Base-by-base conservation (phyloP, 2,329 filamentous ascomycete genomes). In the Tolypocladium pustulatum region DNA sequence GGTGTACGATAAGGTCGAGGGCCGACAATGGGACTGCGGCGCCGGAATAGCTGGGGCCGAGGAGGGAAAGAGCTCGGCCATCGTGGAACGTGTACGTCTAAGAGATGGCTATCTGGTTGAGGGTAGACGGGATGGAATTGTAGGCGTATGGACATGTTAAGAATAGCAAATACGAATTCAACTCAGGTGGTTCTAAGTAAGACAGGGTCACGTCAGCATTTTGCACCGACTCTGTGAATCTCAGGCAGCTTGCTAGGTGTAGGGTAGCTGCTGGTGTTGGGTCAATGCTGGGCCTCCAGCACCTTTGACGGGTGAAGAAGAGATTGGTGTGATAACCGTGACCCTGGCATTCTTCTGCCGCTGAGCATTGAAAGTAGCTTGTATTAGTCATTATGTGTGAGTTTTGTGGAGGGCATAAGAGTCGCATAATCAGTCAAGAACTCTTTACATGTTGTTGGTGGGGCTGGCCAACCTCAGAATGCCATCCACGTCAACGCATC, bases 1-100 rank as follows among this genome's bases (percentile, higher is more conserved):
- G 76, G 89, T 99, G 60, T 99, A 97, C 76, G 94, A 99, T 76
- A 97, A 97, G 80, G 87, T 91, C 3, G 94, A 99, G 70, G 91
- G 91, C 46, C 81, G 90, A 61, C 94, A 97, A 73, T 99, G 94
- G 94, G 91, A 96, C 72, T 97, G 92, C 73, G 94, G 94, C 57
- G 87, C 91, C 2, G 93, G 92, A 40, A 84, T 89, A 54, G 81
- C 80, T 3, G 86, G 86, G 60, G 83, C 85, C 25, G 85, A 88
- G 57, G 81, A 85, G 59, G 84, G 81, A 15, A 85, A 83, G 65
- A 80, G 77, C 58, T 81, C 86, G 8, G 81, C 86, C 17, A 80
- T 87, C 59, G 87, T 99, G 25, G 92, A 97, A 74, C 85, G 83
- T 60, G 93, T 97, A 59, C 84, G 92, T 64, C 87, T 97, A 69